Evolutionary conservation across 192 early-diverging fungal genomes (phyloP).

Genomic region (Mortierella alpina): DNA sequence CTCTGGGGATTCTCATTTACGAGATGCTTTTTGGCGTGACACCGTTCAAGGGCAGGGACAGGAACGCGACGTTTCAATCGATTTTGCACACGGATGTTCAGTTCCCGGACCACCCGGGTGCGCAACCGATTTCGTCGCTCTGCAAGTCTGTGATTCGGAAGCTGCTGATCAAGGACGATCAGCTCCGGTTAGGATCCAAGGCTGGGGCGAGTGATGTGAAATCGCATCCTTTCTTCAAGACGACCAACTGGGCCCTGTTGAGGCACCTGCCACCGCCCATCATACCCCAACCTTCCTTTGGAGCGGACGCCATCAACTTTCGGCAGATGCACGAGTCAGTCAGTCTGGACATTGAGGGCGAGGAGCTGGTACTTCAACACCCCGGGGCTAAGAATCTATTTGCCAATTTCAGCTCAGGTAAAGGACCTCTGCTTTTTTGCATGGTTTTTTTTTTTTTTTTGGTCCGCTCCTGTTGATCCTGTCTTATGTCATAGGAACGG

Average conservation of each 20-base stretch:
- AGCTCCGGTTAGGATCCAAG: constrained; percentile 86
- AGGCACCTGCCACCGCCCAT: constrained; percentile 90
- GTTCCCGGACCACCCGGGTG: constrained; percentile 69
- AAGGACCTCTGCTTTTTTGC: constrained; percentile 11
- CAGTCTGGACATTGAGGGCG: constrained; percentile 76
- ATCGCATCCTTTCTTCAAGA: constrained; percentile 90
- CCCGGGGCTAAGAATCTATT: constrained; percentile 64
- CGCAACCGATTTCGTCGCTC: constrained; percentile 47
- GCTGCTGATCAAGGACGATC: constrained; percentile 92
- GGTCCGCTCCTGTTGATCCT: background rate
- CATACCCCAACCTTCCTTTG: constrained; percentile 70
- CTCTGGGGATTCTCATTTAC: constrained; percentile 96
- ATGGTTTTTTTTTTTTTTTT: background rate
- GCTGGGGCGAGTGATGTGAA: constrained; percentile 97
- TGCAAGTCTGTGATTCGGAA: constrained; percentile 86
- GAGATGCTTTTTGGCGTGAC: constrained; percentile 99
- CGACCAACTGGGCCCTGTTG: constrained; percentile 92
- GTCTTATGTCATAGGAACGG: background rate
- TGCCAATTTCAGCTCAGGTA: constrained; percentile 73
- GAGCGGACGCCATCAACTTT: constrained; percentile 79
- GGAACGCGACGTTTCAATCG: constrained; percentile 93
- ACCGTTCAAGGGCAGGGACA: constrained; percentile 94
- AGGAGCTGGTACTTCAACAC: constrained; percentile 56
- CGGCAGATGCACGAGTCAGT: constrained; percentile 72
- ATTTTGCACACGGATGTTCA: constrained; percentile 86